Base-by-base conservation (phyloP, 83 land plant genomes). In the Thuja plicata region DNA sequence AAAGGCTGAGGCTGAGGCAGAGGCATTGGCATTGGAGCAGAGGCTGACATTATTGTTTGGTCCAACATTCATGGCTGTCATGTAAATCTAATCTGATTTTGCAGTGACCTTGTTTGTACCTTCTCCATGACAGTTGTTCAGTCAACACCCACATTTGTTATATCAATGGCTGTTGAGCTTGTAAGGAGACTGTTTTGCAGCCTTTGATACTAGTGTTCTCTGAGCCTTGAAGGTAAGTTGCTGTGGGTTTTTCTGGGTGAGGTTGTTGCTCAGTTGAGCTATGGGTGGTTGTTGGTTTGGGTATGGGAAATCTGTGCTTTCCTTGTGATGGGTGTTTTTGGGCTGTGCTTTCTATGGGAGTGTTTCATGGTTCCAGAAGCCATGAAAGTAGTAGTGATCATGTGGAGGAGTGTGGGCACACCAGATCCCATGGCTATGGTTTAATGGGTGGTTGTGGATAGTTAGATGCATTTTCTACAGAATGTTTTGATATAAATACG, bases 41-140 rank as follows among this genome's bases (percentile, higher is more conserved):
- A 66, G 73, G 73, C 73, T 66, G 73, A 66, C 73, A 66, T 66
- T 66, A 27, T 66, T 66, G 73, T 66, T 66, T 66, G 73, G 73
- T 66, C 73, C 73, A 66, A 66, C 73, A 66, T 66, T 66, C 73
- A 66, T 66, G 73, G 73, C 73, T 66, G 73, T 66, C 73, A 66
- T 6, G 32, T 66, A 66, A 54, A 27, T 66, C 73, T 66, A 1
- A 66, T 66, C 73, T 27, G 73, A 66, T 66, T 66, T 27, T 27
- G n/a, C 73, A 66, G 30, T 66, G 32, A 66, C n/a, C 30, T 5
- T 66, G 73, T 27, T 5, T 66, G 73, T 66, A 66, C 73, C 73
- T 24, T 27, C 32, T 66, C 30, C 10, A 27, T 66, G 73, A 66
- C 73, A 66, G 73, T 66, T 66, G 73, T 66, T 66, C 73, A 66